These are phyloP conservation scores for Ophiostoma tasmaniense DNA, from an alignment of 2,329 filamentous ascomycete species.

Conservation along the genomic window DNA sequence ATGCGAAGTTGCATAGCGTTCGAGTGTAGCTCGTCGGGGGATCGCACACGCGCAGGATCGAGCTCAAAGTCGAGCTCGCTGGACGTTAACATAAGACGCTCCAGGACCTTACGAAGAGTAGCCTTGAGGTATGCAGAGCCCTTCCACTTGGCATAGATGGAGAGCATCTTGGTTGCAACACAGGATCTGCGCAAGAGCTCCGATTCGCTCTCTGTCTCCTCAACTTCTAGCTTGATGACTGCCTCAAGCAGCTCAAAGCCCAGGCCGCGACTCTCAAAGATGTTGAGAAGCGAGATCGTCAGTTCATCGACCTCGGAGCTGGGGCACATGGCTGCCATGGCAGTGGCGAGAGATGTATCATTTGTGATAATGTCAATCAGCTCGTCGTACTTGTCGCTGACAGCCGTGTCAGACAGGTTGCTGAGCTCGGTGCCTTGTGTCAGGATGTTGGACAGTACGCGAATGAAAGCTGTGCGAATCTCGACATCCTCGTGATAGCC, in stretches of 20 bases:
- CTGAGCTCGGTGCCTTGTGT: conserved; percentile 65
- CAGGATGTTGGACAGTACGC: conserved; percentile 61
- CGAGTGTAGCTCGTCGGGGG: conserved; percentile 54
- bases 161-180: conserved; percentile 65
- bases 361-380: conserved; percentile 54
- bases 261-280: conserved; percentile 59
- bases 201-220: conserved; percentile 61
- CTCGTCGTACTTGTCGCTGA: conserved; percentile 61
- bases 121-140: conserved; percentile 53
- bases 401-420: conserved; percentile 57
- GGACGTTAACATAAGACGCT: conserved; percentile 56
- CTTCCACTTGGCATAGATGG: conserved; percentile 65
- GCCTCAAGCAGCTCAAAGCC: conserved; percentile 57
- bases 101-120: conserved; percentile 58
- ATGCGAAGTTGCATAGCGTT: conserved; percentile 58
- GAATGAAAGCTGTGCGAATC: conserved; percentile 61
- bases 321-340: conserved; percentile 58
- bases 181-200: conserved; percentile 60
- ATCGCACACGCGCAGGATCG: conserved; percentile 53
- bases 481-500: conserved; percentile 63
- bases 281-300: conserved; percentile 57
- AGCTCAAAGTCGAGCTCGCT: conserved; percentile 61
- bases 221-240: conserved; percentile 59
- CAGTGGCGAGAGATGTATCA: conserved; percentile 53
- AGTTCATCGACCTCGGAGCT: conserved; percentile 62